These are phyloP conservation scores for Erythrophleum ivorense DNA, from an alignment of 331 rosid species.

Conservation along the genomic window DNA sequence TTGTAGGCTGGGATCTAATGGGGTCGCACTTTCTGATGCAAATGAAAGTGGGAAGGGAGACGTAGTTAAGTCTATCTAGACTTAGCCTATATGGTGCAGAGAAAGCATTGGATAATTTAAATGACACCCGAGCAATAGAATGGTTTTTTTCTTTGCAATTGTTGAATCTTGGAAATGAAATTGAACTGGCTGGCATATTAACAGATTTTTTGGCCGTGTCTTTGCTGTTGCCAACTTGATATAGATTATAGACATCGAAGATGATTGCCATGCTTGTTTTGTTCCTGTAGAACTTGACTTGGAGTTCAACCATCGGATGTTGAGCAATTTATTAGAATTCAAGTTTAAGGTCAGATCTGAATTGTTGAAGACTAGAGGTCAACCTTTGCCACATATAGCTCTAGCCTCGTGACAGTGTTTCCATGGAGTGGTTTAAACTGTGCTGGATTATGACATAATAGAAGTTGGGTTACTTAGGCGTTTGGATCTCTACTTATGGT, in stretches of 20 bases:
- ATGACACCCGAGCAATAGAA: neutral
- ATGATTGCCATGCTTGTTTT: conserved; percentile 21
- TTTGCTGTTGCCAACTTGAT: conserved; percentile 25
- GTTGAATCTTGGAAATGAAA: conserved; percentile 11
- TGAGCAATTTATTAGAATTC: neutral
- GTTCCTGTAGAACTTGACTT: conserved; percentile 21
- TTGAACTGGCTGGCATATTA: conserved; percentile 9
- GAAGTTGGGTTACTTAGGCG: conserved; percentile 19
- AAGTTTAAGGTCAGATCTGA: conserved; percentile 23
- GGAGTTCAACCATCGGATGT: conserved; percentile 21
- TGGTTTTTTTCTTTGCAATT: conserved; percentile 9
- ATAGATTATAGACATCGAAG: conserved; percentile 20
- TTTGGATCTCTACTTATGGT: neutral
- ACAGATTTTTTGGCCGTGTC: conserved; percentile 11
- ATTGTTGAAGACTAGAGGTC: conserved; percentile 1
- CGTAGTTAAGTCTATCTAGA: neutral
- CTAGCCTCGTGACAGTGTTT: conserved; percentile 28
- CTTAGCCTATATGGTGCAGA: neutral
- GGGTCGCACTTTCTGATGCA: neutral
- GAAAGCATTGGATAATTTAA: conserved; percentile 10
- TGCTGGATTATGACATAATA: conserved; percentile 24
- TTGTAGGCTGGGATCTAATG: neutral
- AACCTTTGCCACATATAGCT: neutral
- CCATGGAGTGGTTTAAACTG: conserved; percentile 31
- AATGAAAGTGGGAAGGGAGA: neutral